Conservation (phyloP, 768 basidiomycete genomes). For the Russula earlei region DNA sequence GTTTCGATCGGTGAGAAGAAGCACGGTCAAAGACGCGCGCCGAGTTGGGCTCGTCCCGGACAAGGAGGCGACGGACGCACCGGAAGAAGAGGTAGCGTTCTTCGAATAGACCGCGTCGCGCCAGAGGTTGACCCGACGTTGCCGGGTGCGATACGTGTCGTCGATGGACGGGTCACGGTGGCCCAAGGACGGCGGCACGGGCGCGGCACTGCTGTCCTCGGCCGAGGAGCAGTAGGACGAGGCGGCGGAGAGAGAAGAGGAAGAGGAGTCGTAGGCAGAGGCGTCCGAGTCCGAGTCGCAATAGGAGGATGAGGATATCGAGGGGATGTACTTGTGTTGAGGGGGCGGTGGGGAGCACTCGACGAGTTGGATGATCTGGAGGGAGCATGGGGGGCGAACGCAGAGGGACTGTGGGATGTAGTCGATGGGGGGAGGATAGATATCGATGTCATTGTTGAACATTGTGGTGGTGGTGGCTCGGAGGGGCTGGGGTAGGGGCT, state of each 20-base stretch:
- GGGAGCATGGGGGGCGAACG: constrained; percentile 17
- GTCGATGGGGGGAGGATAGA: constrained; percentile 13
- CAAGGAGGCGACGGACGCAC: constrained; percentile 7
- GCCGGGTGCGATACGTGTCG: constrained; percentile 45
- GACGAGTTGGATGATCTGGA: constrained; percentile 20
- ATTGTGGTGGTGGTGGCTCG: constrained; percentile 15
- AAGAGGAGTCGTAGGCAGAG: constrained; percentile 36
- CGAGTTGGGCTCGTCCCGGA: too few relatives aligned
- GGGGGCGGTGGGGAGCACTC: constrained; percentile 22
- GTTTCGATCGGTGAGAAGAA: neutral
- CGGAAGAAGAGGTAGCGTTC: constrained; percentile 20
- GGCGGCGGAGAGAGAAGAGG: constrained; percentile 34
- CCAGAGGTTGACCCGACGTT: constrained; percentile 67
- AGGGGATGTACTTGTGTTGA: constrained; percentile 22
- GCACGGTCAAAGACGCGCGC: neutral
- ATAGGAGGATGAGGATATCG: constrained; percentile 24
- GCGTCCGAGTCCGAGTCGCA: constrained; percentile 16
- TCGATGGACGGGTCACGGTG: constrained; percentile 26
- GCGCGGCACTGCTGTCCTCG: constrained; percentile 21
- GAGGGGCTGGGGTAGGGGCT: neutral
- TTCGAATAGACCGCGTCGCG: constrained; percentile 44
- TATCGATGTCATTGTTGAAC: constrained; percentile 17
- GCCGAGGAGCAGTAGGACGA: constrained; percentile 71
- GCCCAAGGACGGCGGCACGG: constrained; percentile 14
- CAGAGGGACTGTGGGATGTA: constrained; percentile 15